Evolutionary conservation across 768 basidiomycete genomes (phyloP), one percentile per base, ranked within the genome.

Genomic region (Tephrocybe sp.): DNA sequence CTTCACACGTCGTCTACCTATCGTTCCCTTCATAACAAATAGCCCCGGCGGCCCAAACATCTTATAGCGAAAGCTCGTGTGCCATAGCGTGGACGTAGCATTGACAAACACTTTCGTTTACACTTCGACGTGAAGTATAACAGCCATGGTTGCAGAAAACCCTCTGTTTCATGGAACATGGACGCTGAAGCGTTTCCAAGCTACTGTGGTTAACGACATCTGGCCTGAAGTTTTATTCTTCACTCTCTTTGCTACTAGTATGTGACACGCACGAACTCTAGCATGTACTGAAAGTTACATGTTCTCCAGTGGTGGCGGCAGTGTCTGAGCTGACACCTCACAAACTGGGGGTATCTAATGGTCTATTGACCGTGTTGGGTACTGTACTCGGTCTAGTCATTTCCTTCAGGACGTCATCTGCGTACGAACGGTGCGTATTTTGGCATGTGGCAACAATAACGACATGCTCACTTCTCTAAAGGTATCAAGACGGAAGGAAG

Each of bases 341-440:
- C 40, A 66, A 76, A 42, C 71, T 87, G n/a, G 68, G 68, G 0
- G 70, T 87, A 48, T 74, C 77, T 10, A 82, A 72, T 49, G 68
- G 70, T 38, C 73, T 85, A 54, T 69, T 89, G 50, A 84, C 85
- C 3, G 86, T 88, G 6, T 72, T 89, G 46, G 86, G 86, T 77
- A 84, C 83, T 12, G 83, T 87, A 22, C 78, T 87, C 63, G 84
- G 77, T 78, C 69, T 84, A 58, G 82, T 84, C 42, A 81, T 89
- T 46, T 84, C 83, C 0, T 89, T 88, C 69, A 72, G 87, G 54
- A 87, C 84, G 6, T 84, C 83, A 10, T 84, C 82, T 33, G 85
- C 86, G 1, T 86, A 86, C 61, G 82, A 85, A 48, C 72, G 84
- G 76, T 83, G 57, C 53, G 75, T 61, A 30, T 38, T 4, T 32